These are phyloP conservation scores for Xylaria sp. DNA, from an alignment of 2,329 filamentous ascomycete species.

Conservation along the genomic window DNA sequence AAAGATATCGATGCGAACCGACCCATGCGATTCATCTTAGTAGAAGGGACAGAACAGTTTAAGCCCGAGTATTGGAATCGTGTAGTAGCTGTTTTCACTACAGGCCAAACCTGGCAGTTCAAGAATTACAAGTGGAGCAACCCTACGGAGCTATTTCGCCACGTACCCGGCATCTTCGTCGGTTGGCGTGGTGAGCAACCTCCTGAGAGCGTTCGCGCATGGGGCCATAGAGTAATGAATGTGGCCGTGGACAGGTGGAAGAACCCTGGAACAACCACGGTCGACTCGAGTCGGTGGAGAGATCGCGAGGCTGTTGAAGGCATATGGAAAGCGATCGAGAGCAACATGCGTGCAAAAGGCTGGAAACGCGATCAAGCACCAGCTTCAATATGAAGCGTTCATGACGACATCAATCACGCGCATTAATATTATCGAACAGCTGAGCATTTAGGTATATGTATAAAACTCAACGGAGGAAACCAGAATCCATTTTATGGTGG, in stretches of 20 bases:
- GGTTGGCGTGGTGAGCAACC: constrained; percentile 88
- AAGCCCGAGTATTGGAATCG: constrained; percentile 98
- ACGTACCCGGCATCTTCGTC: constrained; percentile 87
- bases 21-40: constrained; percentile 91
- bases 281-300: constrained; percentile 74
- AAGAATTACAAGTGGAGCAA: constrained; percentile 97
- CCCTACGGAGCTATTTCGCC: constrained; percentile 87
- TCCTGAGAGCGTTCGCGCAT: constrained; percentile 80
- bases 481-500: neutral
- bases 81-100: constrained; percentile 96
- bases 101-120: constrained; percentile 98
- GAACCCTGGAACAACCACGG: constrained; percentile 55
- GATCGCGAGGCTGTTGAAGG: constrained; percentile 93
- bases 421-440: neutral
- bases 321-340: constrained; percentile 91
- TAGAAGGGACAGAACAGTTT: constrained; percentile 93
- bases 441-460: neutral
- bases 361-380: constrained; percentile 81
- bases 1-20: constrained; percentile 75
- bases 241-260: constrained; percentile 88
- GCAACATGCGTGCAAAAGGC: constrained; percentile 84
- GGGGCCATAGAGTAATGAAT: constrained; percentile 85
- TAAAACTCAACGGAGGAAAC: neutral
- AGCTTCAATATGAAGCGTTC: constrained; percentile 54
- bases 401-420: neutral